A percentile compares a stretch with the other conserved stretches of the same genome.
These are phyloP conservation scores for Gyrodon lividus DNA, from an alignment of 768 basidiomycete genomes.

Conservation along the genomic window DNA sequence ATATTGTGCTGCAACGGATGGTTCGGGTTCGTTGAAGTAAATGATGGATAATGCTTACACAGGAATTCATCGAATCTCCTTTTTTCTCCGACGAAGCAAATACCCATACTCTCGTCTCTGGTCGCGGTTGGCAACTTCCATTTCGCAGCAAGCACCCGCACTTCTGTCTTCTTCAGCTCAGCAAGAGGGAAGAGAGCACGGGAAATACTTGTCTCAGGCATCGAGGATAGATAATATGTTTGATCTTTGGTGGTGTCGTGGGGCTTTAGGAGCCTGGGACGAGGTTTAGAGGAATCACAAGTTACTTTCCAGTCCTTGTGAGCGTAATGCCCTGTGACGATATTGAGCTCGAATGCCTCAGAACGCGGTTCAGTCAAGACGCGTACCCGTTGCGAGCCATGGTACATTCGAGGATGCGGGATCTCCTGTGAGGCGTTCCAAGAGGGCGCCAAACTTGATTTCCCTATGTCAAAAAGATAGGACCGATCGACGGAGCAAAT, in stretches of 20 bases:
- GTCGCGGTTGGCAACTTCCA: constrained; percentile 69
- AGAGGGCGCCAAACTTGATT: constrained; percentile 86
- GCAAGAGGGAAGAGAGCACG: constrained; percentile 82
- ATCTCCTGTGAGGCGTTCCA: constrained; percentile 54
- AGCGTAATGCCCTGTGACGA: constrained; percentile 78
- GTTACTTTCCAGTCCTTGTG: constrained; percentile 52
- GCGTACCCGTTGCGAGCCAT: constrained; percentile 81
- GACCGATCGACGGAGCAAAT: neutral
- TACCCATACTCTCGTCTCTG: constrained; percentile 86
- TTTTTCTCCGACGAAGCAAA: constrained; percentile 91
- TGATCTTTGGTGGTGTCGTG: constrained; percentile 79
- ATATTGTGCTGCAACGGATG: constrained; percentile 61
- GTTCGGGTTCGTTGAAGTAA: neutral
- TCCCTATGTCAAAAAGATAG: constrained; percentile 47
- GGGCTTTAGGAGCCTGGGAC: constrained; percentile 55
- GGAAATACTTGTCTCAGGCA: constrained; percentile 61
- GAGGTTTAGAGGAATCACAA: constrained; percentile 15
- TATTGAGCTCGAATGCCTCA: neutral
- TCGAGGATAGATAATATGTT: constrained; percentile 84
- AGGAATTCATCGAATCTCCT: constrained; percentile 70
- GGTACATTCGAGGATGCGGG: constrained; percentile 32
- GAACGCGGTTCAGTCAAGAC: neutral
- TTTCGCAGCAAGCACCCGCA: constrained; percentile 66
- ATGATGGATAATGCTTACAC: constrained; percentile 41
- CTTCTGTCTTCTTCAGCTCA: constrained; percentile 61